These are phyloP conservation scores for Aspergillus chevalieri DNA, from an alignment of 2,329 filamentous ascomycete genomes.

Conservation along the genomic window DNA sequence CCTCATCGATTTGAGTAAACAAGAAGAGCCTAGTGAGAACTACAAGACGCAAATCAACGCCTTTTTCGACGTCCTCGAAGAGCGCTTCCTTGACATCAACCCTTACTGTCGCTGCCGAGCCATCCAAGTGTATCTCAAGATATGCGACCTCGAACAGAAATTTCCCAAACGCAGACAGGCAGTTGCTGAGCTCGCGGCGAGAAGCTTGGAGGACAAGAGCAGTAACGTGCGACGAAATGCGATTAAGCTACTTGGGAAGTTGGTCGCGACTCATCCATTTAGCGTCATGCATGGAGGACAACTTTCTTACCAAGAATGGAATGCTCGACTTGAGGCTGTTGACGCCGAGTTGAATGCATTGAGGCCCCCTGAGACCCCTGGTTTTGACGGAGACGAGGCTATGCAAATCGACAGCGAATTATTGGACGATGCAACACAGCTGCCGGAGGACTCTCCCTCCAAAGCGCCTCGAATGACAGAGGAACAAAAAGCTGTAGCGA, in stretches of 20 bases:
- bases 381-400: conserved; percentile 60
- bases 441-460: conserved; percentile 59
- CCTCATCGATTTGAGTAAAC: conserved; percentile 80
- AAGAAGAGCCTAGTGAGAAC: conserved; percentile 85
- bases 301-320: conserved; percentile 80
- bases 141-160: conserved; percentile 93
- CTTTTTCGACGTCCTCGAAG: conserved; percentile 94
- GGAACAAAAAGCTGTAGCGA: conserved; percentile 65
- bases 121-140: conserved; percentile 85
- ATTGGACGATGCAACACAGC: conserved; percentile 80
- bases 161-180: conserved; percentile 87
- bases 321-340: conserved; percentile 70
- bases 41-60: conserved; percentile 92
- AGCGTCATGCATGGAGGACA: conserved; percentile 85
- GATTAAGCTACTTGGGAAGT: conserved; percentile 79
- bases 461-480: conserved; percentile 67
- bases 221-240: conserved; percentile 94
- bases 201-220: conserved; percentile 94
- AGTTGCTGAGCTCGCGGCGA: conserved; percentile 77
- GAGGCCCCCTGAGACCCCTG: conserved; percentile 67
- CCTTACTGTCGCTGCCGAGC: conserved; percentile 89
- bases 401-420: conserved; percentile 72
- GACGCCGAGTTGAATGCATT: conserved; percentile 75
- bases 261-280: conserved; percentile 93
- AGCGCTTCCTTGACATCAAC: conserved; percentile 92